Percentiles rank a stretch among this genome's conserved stretches.
These are phyloP conservation scores for Pseudonitzschia multistriata DNA, from an alignment of 108 stramenopile genomes.

Conservation along the genomic window DNA sequence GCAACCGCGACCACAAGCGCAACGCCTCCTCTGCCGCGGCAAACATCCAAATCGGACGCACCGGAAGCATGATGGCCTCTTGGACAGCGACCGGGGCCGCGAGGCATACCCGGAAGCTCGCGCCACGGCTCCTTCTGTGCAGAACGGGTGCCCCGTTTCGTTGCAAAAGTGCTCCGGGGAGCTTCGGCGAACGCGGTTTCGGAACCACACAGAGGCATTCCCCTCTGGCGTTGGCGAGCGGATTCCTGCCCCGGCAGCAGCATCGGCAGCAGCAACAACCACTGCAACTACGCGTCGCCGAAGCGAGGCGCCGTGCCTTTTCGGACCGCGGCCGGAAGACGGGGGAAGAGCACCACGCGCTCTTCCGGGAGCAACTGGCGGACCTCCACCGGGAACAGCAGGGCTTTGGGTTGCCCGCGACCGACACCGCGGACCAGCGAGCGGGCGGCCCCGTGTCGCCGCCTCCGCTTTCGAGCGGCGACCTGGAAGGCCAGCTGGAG, in stretches of 20 bases:
- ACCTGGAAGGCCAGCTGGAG: constrained; percentile 5
- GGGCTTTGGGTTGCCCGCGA: not conserved
- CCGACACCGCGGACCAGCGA: not conserved
- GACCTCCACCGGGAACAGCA: constrained; percentile 30
- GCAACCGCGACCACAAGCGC: too few relatives aligned
- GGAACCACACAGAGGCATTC: not conserved
- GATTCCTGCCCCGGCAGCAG: not conserved
- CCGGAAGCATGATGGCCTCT: too few relatives aligned
- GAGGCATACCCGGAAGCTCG: too few relatives aligned
- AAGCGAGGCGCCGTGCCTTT: not conserved
- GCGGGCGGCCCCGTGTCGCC: not conserved
- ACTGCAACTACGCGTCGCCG: not conserved
- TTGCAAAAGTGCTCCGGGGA: too few relatives aligned
- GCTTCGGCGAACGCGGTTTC: not conserved
- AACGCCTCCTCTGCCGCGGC: too few relatives aligned
- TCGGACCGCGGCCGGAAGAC: not conserved
- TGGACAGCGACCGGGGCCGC: too few relatives aligned
- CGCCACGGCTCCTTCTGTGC: too few relatives aligned
- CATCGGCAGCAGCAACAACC: not conserved
- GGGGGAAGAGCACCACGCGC: constrained; percentile 30
- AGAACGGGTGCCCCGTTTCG: too few relatives aligned
- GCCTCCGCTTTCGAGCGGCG: not conserved
- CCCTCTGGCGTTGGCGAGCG: not conserved
- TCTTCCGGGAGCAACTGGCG: constrained; percentile 39
- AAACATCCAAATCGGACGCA: too few relatives aligned